These are phyloP conservation scores for Potentilla sterilis DNA, from an alignment of 306 rosid species.

Conservation along the genomic window DNA sequence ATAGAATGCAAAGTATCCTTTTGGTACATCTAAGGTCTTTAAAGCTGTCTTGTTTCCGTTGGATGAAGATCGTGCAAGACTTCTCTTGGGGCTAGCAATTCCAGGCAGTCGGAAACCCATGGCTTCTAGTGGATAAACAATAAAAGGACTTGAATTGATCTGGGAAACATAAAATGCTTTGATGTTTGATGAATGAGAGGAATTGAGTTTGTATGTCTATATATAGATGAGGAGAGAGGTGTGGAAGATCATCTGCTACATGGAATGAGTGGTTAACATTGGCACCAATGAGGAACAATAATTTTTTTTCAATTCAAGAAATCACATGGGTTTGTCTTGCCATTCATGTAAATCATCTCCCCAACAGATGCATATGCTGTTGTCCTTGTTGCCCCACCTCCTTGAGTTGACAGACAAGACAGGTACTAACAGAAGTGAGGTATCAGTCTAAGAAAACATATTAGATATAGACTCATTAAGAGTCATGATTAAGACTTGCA, in stretches of 20 bases:
- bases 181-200: not conserved
- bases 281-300: not conserved
- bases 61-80: not conserved
- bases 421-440: too few relatives aligned
- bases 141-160: not conserved
- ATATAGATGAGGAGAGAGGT: not conserved
- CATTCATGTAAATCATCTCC: not conserved
- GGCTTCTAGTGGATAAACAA: not conserved
- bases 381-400: not conserved
- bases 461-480: too few relatives aligned
- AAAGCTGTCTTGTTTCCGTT: not conserved
- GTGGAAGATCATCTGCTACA: not conserved
- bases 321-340: not conserved
- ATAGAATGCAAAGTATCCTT: not conserved
- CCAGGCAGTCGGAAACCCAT: not conserved
- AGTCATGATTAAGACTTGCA: too few relatives aligned
- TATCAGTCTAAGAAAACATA: too few relatives aligned
- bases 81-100: not conserved
- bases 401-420: too few relatives aligned
- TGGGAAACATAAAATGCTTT: not conserved
- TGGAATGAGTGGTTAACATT: not conserved
- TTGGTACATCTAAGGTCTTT: not conserved
- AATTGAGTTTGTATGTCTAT: not conserved
- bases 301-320: not conserved
- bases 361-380: not conserved